A percentile compares a stretch with the other conserved stretches of the same genome.
phyloP scores from a whole-genome alignment of 2,329 filamentous ascomycete species.

The Malbranchea cinnamomea region DNA sequence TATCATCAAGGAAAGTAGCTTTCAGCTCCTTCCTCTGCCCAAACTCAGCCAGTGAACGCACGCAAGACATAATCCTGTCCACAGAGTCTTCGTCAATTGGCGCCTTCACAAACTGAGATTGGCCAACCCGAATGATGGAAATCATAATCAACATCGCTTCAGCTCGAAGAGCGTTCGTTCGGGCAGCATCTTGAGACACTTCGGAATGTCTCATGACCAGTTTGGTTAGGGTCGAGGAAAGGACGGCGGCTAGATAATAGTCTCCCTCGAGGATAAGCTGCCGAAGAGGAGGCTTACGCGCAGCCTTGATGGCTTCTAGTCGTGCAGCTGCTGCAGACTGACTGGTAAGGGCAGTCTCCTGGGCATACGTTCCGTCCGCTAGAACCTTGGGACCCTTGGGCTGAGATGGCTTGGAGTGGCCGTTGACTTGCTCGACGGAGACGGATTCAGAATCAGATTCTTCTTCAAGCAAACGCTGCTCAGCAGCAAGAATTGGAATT shows the following conservation, averaged over 20 bases:
- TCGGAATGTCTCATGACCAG: constrained; percentile 95
- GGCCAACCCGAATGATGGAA: constrained; percentile 90
- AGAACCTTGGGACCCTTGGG: constrained; percentile 79
- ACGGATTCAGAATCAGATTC: constrained; percentile 55
- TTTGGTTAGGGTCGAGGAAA: constrained; percentile 93
- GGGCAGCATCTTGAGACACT: constrained; percentile 68
- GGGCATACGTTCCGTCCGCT: constrained; percentile 93
- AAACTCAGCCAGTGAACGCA: constrained; percentile 83
- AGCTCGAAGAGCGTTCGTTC: constrained; percentile 85
- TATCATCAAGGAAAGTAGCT: constrained; percentile 85
- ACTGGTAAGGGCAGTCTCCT: constrained; percentile 88
- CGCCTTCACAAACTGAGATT: constrained; percentile 97
- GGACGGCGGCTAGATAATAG: constrained; percentile 86
- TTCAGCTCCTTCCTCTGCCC: constrained; percentile 79
- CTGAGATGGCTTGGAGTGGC: constrained; percentile 57
- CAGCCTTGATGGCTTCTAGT: constrained; percentile 90
- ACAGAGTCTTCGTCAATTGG: constrained; percentile 96
- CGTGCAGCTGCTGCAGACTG: constrained; percentile 79
- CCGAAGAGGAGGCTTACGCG: constrained; percentile 85
- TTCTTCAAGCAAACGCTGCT: constrained; percentile 81
- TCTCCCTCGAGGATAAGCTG: constrained; percentile 94
- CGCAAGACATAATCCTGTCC: constrained; percentile 97
- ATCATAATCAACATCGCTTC: constrained; percentile 99
- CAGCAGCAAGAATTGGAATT: constrained; percentile 89
- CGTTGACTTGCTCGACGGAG: constrained; percentile 57